Percentiles rank a stretch among this genome's conserved stretches.
phyloP scores from a whole-genome alignment of 805 yeast species.

The Pichia cephalocereana region DNA sequence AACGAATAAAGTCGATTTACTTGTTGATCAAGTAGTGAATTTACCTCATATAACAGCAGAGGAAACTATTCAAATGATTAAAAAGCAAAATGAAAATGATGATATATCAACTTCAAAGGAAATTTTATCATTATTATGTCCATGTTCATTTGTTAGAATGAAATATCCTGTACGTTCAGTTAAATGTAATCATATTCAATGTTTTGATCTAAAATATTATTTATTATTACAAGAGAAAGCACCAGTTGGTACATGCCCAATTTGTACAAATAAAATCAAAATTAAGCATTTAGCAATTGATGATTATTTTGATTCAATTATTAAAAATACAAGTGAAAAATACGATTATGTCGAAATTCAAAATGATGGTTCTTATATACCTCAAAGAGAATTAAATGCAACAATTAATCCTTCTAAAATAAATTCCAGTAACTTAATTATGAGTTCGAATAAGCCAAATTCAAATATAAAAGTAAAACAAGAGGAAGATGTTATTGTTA shows the following conservation, averaged over 20 bases:
- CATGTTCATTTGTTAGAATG: slow-evolving; percentile 65
- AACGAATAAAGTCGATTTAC: slow-evolving; percentile 29
- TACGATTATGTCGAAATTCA: slow-evolving; percentile 60
- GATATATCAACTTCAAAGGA: slow-evolving; percentile 53
- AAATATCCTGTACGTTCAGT: slow-evolving; percentile 61
- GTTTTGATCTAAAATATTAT: slow-evolving; percentile 76
- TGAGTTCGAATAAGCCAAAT: not conserved
- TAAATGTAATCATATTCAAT: slow-evolving; percentile 71
- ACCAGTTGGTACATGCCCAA: slow-evolving; percentile 84
- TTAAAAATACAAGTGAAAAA: slow-evolving; percentile 42
- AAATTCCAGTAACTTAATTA: not conserved
- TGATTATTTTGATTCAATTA: slow-evolving; percentile 60
- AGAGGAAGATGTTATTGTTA: slow-evolving; percentile 7
- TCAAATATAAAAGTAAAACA: slow-evolving; percentile 2
- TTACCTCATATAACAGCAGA: slow-evolving; percentile 45
- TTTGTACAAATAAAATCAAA: slow-evolving; percentile 50
- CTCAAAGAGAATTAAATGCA: slow-evolving; percentile 11
- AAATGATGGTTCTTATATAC: slow-evolving; percentile 68
- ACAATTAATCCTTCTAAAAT: slow-evolving; percentile 1
- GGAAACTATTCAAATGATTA: slow-evolving; percentile 30
- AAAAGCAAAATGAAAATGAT: slow-evolving; percentile 27
- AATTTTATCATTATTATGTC: slow-evolving; percentile 64
- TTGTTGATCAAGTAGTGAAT: slow-evolving; percentile 32
- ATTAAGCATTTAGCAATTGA: slow-evolving; percentile 59
- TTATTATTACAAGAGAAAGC: slow-evolving; percentile 68